Base-by-base conservation (phyloP, 768 basidiomycete species). In the Polyporus arcularius region DNA sequence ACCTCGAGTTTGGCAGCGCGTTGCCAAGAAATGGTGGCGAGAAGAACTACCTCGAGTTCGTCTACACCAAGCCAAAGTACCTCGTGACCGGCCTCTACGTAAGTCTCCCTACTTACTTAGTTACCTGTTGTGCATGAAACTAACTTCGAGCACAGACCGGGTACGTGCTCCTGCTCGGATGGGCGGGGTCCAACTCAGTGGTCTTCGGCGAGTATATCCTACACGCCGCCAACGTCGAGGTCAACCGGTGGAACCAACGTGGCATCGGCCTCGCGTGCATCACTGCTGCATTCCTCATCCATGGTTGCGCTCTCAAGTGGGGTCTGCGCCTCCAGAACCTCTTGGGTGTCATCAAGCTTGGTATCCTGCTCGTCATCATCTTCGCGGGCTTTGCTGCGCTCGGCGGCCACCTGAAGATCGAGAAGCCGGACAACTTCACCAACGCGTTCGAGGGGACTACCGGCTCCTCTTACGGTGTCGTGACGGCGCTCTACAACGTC, bases 41-140 rank as follows among this genome's bases (percentile, higher is more conserved):
- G 74, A 88, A 88, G 72, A 86, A 83, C 45, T 90, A 89, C 65
- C 72, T 90, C 43, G 86, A 87, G 60, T 87, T 78, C 67, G 79
- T 88, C 21, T 89, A 82, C 71, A 76, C 80, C 42, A 76, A 75
- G 7, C 88, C 87, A 5, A 78, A 76, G 43, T 87, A 83, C 68
- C 69, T 89, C 67, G 77, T 73, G n/a, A 85, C 85, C 5, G 87
- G 84, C 62, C 63, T 78, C 21, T 48, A 48, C 46, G 46, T 48
- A 48, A 26, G 10, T 30, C 21, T 21, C n/a, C n/a, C n/a, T n/a
- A n/a, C n/a, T n/a, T 15, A 15, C 2, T 4, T 48, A 2, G 26
- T 6, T 26, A 21, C 21, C 4, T 14, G 9, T 26, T 14, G 10
- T 12, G 21, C 26, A 11, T 12, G 3, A 26, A 28, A 11, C 28